Base-by-base conservation (phyloP, 1,284 basidiomycete genomes). In the Fistulinella staudtii region DNA sequence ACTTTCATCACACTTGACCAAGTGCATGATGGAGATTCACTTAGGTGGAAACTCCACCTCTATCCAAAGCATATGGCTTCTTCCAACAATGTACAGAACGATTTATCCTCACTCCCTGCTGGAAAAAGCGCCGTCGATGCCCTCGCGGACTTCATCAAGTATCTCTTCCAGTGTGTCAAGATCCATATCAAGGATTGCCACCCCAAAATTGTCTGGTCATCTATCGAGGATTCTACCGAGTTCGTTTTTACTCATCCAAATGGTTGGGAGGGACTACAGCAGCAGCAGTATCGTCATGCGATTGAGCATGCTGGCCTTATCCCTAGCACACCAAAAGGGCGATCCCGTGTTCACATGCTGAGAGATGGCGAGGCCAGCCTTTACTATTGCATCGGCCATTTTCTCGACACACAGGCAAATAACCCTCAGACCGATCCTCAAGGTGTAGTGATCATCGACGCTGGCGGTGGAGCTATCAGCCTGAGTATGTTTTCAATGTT, bases 11-110 rank as follows among this genome's bases (percentile, higher is more conserved):
- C 7, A 29, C 13, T 8, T 10, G 5, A 13, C 13, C 28, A 14
- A 6, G 4, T 7, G 7, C 11, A 17, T 30, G 22, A 35, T 33
- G 17, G 15, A 15, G 18, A 31, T 18, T 17, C 15, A n/a, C n/a
- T n/a, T 28, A 80, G 78, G 76, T 80, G 78, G 64, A 79, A 80
- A 51, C 58, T 79, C 1, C 68, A 76, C 45, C 59, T 80, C 4
- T 64, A 70, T 1, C 71, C 73, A 1, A 39, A 44, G 5, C 57
- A 62, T 11, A 49, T 66, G 43, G 52, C 42, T 41, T 47, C 43
- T 5, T 27, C 37, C 14, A 39, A 46, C 39, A 52, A 41, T 39
- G 43, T 20, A 41, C 17, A 47, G 6, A 11, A 31, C 2, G 43
- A 61, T 7, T 57, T 76, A 6, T 71, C 67, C 0, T 64, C 69